These are phyloP conservation scores for Mortierella sp. DNA, from an alignment of 371 early-diverging fungal genomes.

Conservation along the genomic window DNA sequence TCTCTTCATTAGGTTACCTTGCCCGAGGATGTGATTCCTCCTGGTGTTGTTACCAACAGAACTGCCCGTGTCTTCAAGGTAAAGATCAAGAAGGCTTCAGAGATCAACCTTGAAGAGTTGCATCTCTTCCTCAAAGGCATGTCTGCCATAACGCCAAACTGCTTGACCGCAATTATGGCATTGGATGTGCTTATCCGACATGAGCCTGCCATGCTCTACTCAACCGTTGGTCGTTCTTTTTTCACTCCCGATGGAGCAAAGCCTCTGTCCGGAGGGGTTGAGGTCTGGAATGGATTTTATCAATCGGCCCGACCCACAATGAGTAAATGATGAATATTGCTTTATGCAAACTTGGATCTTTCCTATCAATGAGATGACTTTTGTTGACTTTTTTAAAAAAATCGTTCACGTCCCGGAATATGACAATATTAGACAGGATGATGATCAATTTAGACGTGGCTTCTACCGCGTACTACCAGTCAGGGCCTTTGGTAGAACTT, in stretches of 20 bases:
- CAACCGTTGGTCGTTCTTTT: slow-evolving; percentile 88
- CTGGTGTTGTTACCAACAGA: slow-evolving; percentile 35
- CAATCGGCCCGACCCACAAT: slow-evolving; percentile 83
- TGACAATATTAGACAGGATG: slow-evolving; percentile 48
- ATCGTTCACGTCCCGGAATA: too few relatives aligned
- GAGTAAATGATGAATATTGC: slow-evolving; percentile 49
- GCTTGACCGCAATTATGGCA: slow-evolving; percentile 77
- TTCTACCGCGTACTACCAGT: slow-evolving; percentile 86
- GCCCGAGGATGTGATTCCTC: slow-evolving; percentile 54
- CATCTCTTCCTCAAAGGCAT: slow-evolving; percentile 64
- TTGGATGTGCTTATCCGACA: slow-evolving; percentile 87
- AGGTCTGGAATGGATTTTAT: slow-evolving; percentile 93
- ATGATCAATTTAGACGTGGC: slow-evolving; percentile 89
- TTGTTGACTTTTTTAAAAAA: background rate
- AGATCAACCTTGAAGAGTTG: slow-evolving; percentile 68
- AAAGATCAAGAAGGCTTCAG: slow-evolving; percentile 68
- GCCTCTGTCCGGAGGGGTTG: slow-evolving; percentile 78
- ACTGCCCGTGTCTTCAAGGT: slow-evolving; percentile 60
- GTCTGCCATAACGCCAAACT: slow-evolving; percentile 57
- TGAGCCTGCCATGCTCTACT: slow-evolving; percentile 74
- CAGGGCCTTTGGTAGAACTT: slow-evolving; percentile 72
- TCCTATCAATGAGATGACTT: background rate
- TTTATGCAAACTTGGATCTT: slow-evolving; percentile 5
- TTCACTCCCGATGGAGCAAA: slow-evolving; percentile 77
- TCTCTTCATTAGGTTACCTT: slow-evolving; percentile 57